Evolutionary conservation across 352 stramenopile species (phyloP), one percentile per base, ranked within the genome.

Genomic region (Pythium chondricola): DNA sequence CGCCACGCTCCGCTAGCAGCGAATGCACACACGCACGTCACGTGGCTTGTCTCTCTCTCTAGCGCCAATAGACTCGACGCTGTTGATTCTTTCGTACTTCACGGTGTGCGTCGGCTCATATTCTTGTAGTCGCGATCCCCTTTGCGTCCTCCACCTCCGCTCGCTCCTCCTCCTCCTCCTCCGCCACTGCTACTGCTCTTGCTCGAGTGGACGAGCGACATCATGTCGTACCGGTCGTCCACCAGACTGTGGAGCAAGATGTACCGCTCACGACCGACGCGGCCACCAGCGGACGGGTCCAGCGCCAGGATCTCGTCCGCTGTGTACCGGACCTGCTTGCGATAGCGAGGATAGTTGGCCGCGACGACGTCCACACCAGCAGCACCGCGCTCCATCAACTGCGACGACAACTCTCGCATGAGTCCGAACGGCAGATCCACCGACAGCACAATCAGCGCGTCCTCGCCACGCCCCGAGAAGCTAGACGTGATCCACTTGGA

Each of bases 211-310:
- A 64, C 58, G 33, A 93, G 71, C 8, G 81, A 94, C 67, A 94
- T 85, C 57, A 94, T 69, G 43, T 94, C 83, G 52, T 94, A 94
- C 6, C 83, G 76, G 49, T 94, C 81, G 46, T 94, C 83, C 27
- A 87, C 71, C 47, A 88, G 68, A 17, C 79, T 92, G 53, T 94
- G 81, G 21, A 94, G 58, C 22, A 94, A 51, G 33, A 94, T 52
- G 38, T 92, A 93, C 31, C 80, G 77, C 52, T 91, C 81, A 1
- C 74, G 62, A 32, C 52, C 56, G 8, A 68, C 61, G n/a, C 76
- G 71, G 20, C 62, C 66, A 13, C 61, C 57, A 16, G 65, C 70
- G 6, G 59, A 70, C 5, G 74, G 65, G 22, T 80, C 69, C 4
- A 94, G 54, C 16, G 64, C 61, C 27, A 85, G 35, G 8, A 94